A percentile compares a stretch with the other conserved stretches of the same genome.
Evolutionary conservation across 192 early-diverging fungal genomes (phyloP).

Genomic region (Kickxella alabastrina): DNA sequence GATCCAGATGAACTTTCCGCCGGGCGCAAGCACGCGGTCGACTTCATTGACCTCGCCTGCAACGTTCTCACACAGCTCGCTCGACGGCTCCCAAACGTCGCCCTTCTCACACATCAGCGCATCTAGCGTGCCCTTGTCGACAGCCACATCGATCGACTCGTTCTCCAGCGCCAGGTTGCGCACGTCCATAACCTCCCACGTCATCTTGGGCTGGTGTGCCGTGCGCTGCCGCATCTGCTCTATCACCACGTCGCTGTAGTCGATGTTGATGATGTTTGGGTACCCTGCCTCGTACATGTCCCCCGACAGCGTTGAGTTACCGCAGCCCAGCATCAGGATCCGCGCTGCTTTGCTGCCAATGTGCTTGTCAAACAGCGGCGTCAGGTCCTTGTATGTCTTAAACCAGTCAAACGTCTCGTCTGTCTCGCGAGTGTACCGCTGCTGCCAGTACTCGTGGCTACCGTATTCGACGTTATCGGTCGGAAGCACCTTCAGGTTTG

Average conservation of each 20-base stretch:
- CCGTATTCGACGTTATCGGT: conserved; percentile 68
- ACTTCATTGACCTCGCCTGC: conserved; percentile 74
- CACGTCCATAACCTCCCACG: conserved; percentile 74
- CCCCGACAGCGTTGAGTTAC: conserved; percentile 74
- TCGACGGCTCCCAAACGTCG: conserved; percentile 83
- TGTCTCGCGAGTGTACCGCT: conserved; percentile 54
- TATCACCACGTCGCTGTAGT: conserved; percentile 76
- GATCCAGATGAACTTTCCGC: conserved; percentile 81
- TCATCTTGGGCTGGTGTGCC: conserved; percentile 33
- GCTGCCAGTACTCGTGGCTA: conserved; percentile 76
- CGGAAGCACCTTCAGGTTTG: conserved; percentile 51
- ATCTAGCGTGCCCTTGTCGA: conserved; percentile 93
- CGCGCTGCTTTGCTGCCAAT: conserved; percentile 54
- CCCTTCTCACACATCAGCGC: conserved; percentile 82
- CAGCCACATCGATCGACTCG: conserved; percentile 64
- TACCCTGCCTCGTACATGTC: conserved; percentile 79
- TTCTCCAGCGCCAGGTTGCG: conserved; percentile 61
- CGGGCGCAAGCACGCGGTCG: conserved; percentile 65
- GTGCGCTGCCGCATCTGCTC: conserved; percentile 62
- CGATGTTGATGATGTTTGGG: conserved; percentile 71
- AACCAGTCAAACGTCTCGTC: conserved; percentile 81
- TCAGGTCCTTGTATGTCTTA: conserved; percentile 72
- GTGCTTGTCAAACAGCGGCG: conserved; percentile 55
- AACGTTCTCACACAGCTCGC: conserved; percentile 63
- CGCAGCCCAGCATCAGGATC: conserved; percentile 84